Base-by-base conservation (phyloP, 352 stramenopile species). In the Phytophthora boehmeriae region DNA sequence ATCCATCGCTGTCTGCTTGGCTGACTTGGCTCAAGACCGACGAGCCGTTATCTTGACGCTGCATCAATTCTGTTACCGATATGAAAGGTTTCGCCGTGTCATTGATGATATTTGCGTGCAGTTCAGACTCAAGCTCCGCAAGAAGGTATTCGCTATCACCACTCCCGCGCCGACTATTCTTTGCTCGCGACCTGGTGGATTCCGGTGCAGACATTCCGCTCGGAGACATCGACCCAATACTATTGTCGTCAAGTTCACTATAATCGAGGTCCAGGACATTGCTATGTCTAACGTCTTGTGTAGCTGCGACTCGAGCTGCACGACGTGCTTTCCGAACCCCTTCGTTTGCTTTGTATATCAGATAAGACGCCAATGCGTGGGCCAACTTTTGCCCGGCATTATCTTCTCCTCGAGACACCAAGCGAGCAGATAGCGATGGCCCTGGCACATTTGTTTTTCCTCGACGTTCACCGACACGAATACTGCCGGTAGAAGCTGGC, bases 1-100 rank as follows among this genome's bases (percentile, higher is more conserved):
- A 63, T 3, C 49, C 53, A 5, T 64, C 71, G 34, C 68, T 83
- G 6, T 73, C 75, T 25, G 63, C 45, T 9, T 74, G 71, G 41
- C 57, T 60, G 5, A 51, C 46, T 54, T 60, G 34, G 42, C 55
- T 71, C 14, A 20, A 19, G 22, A 41, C 47, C 8, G 52, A 55
- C 3, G 30, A 48, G 39, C 51, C 19, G 17, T 57, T 59, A 22
- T 42, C 45, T 20, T 5, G 43, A 5, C 16, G 46, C 28, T 48
- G 9, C 13, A 28, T 23, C 13, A n/a, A 9, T 19, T 9, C 11
- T 47, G 16, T 10, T 51, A 11, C 19, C n/a, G 16, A n/a, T 35
- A 45, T n/a, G 34, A 32, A 6, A 53, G 25, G 23, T 32, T 46
- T n/a, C 43, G 36, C 35, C 32, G 52, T 32, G 28, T 64, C 50